These are phyloP conservation scores for Cordyceps cateniannulata DNA, from an alignment of 2,329 filamentous ascomycete species.

Conservation along the genomic window DNA sequence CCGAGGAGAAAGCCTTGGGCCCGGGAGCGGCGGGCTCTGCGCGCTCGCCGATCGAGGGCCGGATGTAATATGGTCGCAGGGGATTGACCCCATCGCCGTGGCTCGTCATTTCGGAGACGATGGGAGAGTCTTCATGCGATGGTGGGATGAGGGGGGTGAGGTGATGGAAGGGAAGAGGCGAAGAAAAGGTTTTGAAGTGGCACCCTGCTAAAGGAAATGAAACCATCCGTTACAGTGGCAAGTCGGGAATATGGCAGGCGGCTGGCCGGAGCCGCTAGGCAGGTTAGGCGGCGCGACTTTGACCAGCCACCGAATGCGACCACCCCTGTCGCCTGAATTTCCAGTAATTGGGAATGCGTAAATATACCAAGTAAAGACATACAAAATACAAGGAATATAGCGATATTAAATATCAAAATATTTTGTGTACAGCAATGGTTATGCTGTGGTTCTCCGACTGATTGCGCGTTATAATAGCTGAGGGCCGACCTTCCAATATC, in stretches of 20 bases:
- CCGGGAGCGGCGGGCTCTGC: slow-evolving; percentile 31
- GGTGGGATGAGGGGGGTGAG: slow-evolving; percentile 15
- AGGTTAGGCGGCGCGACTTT: neutral
- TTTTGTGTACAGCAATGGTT: no score
- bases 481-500: no score
- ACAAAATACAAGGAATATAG: neutral
- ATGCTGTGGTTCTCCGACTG: no score
- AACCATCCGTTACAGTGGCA: neutral
- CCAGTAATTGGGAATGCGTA: neutral
- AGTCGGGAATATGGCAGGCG: neutral
- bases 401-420: neutral
- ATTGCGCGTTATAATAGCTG: no score
- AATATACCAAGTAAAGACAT: neutral
- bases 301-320: neutral
- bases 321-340: neutral
- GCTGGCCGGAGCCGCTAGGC: neutral
- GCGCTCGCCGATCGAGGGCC: slow-evolving; percentile 47
- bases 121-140: slow-evolving; percentile 17
- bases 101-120: slow-evolving; percentile 34
- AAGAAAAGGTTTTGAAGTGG: neutral
- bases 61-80: slow-evolving; percentile 64
- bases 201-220: neutral
- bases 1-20: slow-evolving; percentile 39
- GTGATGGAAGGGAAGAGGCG: neutral
- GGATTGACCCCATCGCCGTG: slow-evolving; percentile 51